phyloP scores from a whole-genome alignment of 176 grass and related monocot genomes.

The Triticum monococcum region DNA sequence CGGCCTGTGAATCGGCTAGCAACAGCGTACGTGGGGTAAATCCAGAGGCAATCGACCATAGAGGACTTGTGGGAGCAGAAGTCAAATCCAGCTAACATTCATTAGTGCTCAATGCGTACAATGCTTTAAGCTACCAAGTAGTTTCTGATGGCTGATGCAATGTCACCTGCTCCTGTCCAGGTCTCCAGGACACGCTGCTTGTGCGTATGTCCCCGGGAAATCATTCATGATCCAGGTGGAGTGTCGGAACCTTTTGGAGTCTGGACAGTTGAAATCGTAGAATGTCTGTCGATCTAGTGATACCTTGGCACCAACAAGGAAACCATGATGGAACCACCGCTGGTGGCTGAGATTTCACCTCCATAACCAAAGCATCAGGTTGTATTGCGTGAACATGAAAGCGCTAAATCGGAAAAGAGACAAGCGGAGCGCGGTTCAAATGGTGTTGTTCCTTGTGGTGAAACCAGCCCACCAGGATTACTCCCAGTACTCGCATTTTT shows the following conservation, averaged over 20 bases:
- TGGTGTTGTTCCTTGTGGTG: too few relatives aligned
- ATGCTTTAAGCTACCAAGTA: not conserved
- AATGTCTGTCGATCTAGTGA: not conserved
- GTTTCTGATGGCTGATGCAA: not conserved
- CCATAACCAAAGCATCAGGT: not conserved
- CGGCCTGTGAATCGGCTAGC: too few relatives aligned
- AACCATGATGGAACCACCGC: not conserved
- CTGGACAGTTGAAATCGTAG: not conserved
- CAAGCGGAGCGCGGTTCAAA: too few relatives aligned
- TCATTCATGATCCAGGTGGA: not conserved
- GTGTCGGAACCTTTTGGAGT: not conserved
- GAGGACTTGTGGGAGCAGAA: not conserved
- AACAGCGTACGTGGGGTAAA: too few relatives aligned
- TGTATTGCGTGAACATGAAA: too few relatives aligned
- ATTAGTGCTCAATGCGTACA: not conserved
- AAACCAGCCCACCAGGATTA: too few relatives aligned
- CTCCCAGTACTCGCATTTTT: too few relatives aligned
- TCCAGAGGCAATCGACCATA: too few relatives aligned
- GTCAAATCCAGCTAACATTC: not conserved
- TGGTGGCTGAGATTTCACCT: not conserved
- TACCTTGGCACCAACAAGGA: not conserved
- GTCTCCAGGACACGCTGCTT: not conserved
- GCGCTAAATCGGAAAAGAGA: too few relatives aligned
- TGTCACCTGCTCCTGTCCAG: not conserved
- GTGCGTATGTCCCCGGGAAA: not conserved